Evolutionary conservation across 1,284 basidiomycete genomes (phyloP).

Genomic region (Apiotrichum akiyoshidainum): DNA sequence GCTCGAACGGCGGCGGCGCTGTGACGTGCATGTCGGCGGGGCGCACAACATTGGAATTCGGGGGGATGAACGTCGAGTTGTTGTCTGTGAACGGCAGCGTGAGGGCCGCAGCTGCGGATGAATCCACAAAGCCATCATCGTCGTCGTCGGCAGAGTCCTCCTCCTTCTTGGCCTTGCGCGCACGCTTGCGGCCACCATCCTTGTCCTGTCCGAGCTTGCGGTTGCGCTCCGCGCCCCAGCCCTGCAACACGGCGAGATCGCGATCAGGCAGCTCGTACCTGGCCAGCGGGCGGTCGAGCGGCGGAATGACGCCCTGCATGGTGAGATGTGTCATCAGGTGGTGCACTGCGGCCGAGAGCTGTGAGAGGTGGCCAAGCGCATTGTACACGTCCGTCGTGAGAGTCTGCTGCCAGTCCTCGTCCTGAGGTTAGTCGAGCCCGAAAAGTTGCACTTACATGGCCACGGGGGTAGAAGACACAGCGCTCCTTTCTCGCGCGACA

Average conservation of each 20-base stretch:
- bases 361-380: slow-evolving; percentile 30
- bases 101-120: neutral
- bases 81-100: slow-evolving; percentile 10
- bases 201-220: slow-evolving; percentile 15
- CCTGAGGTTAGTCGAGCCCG: slow-evolving; percentile 18
- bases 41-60: slow-evolving; percentile 3
- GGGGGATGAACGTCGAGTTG: neutral
- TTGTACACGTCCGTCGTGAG: slow-evolving; percentile 34
- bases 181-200: slow-evolving; percentile 10
- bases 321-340: slow-evolving; percentile 38
- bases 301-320: slow-evolving; percentile 28
- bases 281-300: slow-evolving; percentile 21
- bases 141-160: slow-evolving; percentile 16
- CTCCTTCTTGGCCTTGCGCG: slow-evolving; percentile 9
- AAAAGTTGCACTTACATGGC: slow-evolving; percentile 34
- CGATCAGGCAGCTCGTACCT: slow-evolving; percentile 35
- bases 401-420: slow-evolving; percentile 46
- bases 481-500: slow-evolving; percentile 39
- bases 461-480: slow-evolving; percentile 41
- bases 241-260: slow-evolving; percentile 28
- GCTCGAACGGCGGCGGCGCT: neutral
- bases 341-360: slow-evolving; percentile 36
- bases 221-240: slow-evolving; percentile 28
- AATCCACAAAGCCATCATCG: neutral
- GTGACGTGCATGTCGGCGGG: slow-evolving; percentile 16